Conservation (phyloP, 208 protist species). For the Trypanosoma platydactyli region DNA sequence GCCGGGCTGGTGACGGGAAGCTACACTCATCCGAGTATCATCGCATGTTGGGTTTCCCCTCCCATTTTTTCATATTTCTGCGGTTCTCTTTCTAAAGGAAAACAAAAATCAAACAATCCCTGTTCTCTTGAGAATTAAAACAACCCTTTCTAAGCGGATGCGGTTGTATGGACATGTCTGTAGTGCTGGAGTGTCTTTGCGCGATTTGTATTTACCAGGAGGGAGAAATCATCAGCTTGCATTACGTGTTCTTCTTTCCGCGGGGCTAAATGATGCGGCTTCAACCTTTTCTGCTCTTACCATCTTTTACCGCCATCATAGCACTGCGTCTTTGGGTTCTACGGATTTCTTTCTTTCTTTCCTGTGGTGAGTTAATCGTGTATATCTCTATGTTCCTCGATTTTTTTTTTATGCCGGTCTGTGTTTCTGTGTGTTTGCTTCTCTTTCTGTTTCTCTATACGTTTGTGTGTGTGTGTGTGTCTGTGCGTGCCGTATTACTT, state of each 20-base stretch:
- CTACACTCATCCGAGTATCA: no score
- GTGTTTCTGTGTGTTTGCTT: slow-evolving; percentile 9
- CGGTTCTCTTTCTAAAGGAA: neutral
- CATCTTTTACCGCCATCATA: slow-evolving; percentile 8
- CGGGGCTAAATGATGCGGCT: neutral
- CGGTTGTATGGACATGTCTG: no score
- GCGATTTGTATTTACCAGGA: neutral
- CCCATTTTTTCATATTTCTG: slow-evolving; percentile 10
- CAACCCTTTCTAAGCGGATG: no score
- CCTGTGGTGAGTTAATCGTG: no score
- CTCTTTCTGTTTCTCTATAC: slow-evolving; percentile 6
- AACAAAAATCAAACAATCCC: neutral
- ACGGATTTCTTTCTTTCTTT: neutral
- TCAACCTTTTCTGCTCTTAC: neutral
- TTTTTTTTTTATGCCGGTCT: slow-evolving; percentile 9
- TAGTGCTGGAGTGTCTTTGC: neutral
- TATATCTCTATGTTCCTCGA: neutral
- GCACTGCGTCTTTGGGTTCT: slow-evolving; percentile 14
- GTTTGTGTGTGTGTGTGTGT: slow-evolving; percentile 11
- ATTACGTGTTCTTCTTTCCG: neutral
- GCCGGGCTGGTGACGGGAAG: no score
- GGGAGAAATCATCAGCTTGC: neutral
- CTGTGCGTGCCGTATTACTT: neutral
- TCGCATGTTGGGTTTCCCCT: no score
- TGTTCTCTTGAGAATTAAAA: no score